Conservation (phyloP, 2,329 filamentous ascomycete species). For the Calonectria multiphialidica region DNA sequence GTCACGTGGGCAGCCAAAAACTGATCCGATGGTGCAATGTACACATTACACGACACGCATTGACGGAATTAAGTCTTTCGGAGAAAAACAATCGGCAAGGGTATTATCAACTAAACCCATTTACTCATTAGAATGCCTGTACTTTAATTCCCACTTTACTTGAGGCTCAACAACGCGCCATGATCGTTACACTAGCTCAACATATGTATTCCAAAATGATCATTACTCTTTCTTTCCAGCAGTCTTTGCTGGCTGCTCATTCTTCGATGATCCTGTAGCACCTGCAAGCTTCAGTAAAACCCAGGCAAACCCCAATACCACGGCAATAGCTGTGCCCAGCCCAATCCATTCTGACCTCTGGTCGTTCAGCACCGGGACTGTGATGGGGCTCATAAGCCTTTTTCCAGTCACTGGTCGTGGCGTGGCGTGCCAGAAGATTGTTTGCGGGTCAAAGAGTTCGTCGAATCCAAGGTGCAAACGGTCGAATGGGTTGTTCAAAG, state of each 20-base stretch:
- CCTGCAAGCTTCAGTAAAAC: constrained; percentile 69
- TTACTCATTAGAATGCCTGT: background rate
- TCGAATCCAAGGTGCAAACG: constrained; percentile 88
- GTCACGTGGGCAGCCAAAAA: constrained; percentile 38
- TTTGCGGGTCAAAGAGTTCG: constrained; percentile 78
- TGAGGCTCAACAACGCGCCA: background rate
- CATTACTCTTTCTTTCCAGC: constrained; percentile 35
- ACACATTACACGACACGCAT: background rate
- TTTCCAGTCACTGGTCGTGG: constrained; percentile 56
- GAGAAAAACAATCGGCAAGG: background rate
- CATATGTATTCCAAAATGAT: background rate
- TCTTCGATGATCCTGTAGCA: constrained; percentile 22
- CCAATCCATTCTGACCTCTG: constrained; percentile 61
- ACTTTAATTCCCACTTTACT: background rate
- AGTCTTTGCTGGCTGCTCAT: background rate
- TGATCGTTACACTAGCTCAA: background rate
- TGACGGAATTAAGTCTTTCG: background rate
- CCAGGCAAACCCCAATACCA: constrained; percentile 77
- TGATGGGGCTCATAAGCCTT: constrained; percentile 65
- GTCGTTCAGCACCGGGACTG: constrained; percentile 75
- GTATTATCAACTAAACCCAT: background rate
- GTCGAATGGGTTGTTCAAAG: constrained; percentile 87
- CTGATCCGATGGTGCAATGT: background rate
- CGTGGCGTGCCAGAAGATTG: constrained; percentile 84
- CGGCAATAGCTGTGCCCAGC: constrained; percentile 68